These are phyloP conservation scores for Athelia sp. DNA, from an alignment of 1,284 basidiomycete species.

Conservation along the genomic window DNA sequence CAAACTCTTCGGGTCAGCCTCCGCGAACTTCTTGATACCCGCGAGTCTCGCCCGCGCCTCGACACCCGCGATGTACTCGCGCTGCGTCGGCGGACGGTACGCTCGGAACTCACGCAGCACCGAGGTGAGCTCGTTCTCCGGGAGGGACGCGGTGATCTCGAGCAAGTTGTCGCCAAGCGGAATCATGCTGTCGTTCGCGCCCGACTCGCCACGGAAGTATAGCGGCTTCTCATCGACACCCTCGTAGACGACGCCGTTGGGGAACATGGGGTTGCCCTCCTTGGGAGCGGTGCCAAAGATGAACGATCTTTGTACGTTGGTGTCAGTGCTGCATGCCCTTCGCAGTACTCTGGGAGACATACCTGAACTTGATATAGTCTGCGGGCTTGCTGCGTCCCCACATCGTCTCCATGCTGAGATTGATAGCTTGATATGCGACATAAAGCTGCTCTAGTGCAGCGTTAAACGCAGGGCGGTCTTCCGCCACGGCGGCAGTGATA, in stretches of 20 bases:
- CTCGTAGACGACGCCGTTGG: conserved; percentile 21
- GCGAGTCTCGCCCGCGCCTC: conserved; percentile 5
- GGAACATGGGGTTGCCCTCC: conserved; percentile 15
- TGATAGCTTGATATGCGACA: conserved; percentile 10
- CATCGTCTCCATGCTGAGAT: conserved; percentile 14
- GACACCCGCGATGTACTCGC: conserved; percentile 16
- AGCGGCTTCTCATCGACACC: conserved; percentile 18
- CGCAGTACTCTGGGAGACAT: conserved; percentile 18
- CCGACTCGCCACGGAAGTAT: conserved; percentile 23
- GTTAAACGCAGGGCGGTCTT: conserved; percentile 11
- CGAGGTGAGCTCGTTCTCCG: conserved; percentile 14
- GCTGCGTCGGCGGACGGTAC: conserved; percentile 19
- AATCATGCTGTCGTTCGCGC: conserved; percentile 24
- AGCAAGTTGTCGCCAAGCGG: conserved; percentile 20
- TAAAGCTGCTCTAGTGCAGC: conserved; percentile 12
- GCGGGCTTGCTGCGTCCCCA: conserved; percentile 16
- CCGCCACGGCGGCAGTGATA: conserved; percentile 9
- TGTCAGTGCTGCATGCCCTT: conserved; percentile 2
- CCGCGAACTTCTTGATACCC: conserved; percentile 8
- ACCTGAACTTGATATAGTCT: conserved; percentile 19
- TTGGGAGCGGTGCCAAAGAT: conserved; percentile 1
- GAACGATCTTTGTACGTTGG: neutral
- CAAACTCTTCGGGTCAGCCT: conserved; percentile 6
- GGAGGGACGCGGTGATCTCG: conserved; percentile 14
- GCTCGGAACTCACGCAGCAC: conserved; percentile 19